A percentile compares a stretch with the other conserved stretches of the same genome.
phyloP scores from a whole-genome alignment of 176 grass and related monocot genomes.

The Lolium perenne region DNA sequence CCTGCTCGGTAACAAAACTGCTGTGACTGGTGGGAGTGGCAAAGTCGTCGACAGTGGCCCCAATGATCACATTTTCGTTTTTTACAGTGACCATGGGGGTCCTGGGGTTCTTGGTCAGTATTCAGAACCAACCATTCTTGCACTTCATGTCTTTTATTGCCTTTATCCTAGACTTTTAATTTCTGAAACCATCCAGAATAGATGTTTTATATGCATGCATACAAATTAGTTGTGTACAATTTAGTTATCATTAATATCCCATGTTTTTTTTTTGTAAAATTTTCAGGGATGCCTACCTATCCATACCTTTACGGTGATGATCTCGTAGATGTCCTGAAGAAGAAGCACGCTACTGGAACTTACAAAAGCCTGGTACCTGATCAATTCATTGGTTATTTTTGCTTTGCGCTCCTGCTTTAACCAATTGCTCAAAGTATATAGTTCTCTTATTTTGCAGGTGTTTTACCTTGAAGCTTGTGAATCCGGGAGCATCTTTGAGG shows the following conservation, averaged over 20 bases:
- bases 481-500: slow-evolving; percentile 97
- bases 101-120: slow-evolving; percentile 91
- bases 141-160: slow-evolving; percentile 13
- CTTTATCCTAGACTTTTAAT: not conserved
- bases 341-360: slow-evolving; percentile 88
- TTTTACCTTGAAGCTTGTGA: slow-evolving; percentile 99
- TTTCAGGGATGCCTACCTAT: slow-evolving; percentile 93
- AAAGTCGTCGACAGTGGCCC: slow-evolving; percentile 94
- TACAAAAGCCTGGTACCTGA: slow-evolving; percentile 93
- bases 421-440: slow-evolving; percentile 35
- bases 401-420: slow-evolving; percentile 31
- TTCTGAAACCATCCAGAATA: slow-evolving; percentile 28
- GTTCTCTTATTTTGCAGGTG: slow-evolving; percentile 58
- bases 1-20: slow-evolving; percentile 85
- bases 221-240: slow-evolving; percentile 15
- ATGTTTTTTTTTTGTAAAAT: slow-evolving; percentile 32
- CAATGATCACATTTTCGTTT: slow-evolving; percentile 97
- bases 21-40: slow-evolving; percentile 83
- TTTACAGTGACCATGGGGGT: slow-evolving; percentile 93
- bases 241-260: slow-evolving; percentile 9
- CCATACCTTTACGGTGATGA: slow-evolving; percentile 94
- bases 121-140: slow-evolving; percentile 29
- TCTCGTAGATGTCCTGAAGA: slow-evolving; percentile 72
- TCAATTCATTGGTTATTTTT: slow-evolving; percentile 36
- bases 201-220: not conserved